phyloP scores from a whole-genome alignment of 257 asterid species.

The Plantago elongata region DNA sequence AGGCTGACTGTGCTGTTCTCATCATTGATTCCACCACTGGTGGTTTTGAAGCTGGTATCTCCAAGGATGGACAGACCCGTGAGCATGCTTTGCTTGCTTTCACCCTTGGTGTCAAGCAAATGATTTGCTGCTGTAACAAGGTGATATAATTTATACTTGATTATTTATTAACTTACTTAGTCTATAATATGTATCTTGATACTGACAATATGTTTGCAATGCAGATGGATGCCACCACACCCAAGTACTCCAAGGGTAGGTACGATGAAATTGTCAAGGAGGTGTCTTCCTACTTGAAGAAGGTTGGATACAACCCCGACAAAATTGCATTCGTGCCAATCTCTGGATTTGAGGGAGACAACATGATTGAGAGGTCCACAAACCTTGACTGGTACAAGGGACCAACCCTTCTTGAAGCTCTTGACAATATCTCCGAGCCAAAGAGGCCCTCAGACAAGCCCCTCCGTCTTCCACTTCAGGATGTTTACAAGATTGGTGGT shows the following conservation, averaged over 20 bases:
- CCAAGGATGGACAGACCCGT: conserved; percentile 65
- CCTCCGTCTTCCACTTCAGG: conserved; percentile 26
- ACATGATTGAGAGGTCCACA: conserved; percentile 23
- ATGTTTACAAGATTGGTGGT: conserved; percentile 27
- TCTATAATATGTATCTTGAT: background rate
- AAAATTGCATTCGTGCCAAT: conserved; percentile 21
- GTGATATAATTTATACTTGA: background rate
- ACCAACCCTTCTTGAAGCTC: conserved; percentile 21
- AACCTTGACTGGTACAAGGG: conserved; percentile 27
- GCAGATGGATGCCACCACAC: conserved; percentile 58
- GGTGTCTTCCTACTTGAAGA: conserved; percentile 60
- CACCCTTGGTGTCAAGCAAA: conserved; percentile 56
- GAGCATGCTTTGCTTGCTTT: conserved; percentile 60
- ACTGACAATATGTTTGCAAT: background rate
- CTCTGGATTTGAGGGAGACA: conserved; percentile 25
- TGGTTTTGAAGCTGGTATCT: conserved; percentile 65
- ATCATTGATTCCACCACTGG: conserved; percentile 62
- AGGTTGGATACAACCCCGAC: conserved; percentile 62
- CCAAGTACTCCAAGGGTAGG: conserved; percentile 62
- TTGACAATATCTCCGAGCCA: conserved; percentile 19
- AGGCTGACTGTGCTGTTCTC: conserved; percentile 42
- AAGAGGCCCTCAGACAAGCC: conserved; percentile 27
- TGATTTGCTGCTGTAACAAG: conserved; percentile 14
- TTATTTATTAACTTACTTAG: too few relatives aligned
- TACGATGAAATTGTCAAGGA: conserved; percentile 65